Evolutionary conservation across 1,139 yeast species (phyloP).

Genomic region (Diutina ranongensis): DNA sequence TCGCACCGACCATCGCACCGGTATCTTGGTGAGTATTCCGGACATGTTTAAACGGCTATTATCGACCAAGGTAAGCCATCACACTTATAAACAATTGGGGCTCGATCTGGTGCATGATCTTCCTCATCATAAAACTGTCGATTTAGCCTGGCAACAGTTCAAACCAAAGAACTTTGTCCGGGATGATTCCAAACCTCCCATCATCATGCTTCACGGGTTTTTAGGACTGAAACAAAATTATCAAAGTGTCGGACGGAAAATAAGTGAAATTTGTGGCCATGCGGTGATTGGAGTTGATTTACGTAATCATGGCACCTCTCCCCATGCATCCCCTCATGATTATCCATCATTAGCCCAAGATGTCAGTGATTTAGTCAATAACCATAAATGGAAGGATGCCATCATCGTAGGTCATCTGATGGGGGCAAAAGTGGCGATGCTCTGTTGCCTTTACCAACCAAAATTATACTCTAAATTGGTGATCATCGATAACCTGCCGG

Average conservation of each 20-base stretch:
- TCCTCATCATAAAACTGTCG: conserved; percentile 6
- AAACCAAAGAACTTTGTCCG: conserved; percentile 7
- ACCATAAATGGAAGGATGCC: conserved; percentile 14
- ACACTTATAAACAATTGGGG: conserved; percentile 5
- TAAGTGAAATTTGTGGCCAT: conserved; percentile 19
- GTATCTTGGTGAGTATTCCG: no score
- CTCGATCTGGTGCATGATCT: conserved; percentile 6
- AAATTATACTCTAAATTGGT: conserved; percentile 26
- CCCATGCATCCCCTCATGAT: conserved; percentile 30
- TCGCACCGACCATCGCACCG: background rate
- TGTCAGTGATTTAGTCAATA: conserved; percentile 21
- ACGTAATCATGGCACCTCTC: conserved; percentile 42
- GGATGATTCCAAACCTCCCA: conserved; percentile 13
- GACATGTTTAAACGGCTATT: background rate
- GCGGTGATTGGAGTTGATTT: conserved; percentile 35
- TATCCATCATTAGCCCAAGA: conserved; percentile 34
- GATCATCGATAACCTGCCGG: conserved; percentile 40
- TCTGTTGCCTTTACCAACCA: conserved; percentile 28
- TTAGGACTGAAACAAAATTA: conserved; percentile 36
- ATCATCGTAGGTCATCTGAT: conserved; percentile 38
- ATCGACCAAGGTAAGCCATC: conserved; percentile 3
- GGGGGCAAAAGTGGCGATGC: conserved; percentile 45
- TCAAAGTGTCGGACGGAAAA: conserved; percentile 22
- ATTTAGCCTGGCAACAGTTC: conserved; percentile 6
- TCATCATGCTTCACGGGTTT: conserved; percentile 37